These are phyloP conservation scores for Kwoniella dejecticola DNA, from an alignment of 768 basidiomycete genomes.

Conservation along the genomic window DNA sequence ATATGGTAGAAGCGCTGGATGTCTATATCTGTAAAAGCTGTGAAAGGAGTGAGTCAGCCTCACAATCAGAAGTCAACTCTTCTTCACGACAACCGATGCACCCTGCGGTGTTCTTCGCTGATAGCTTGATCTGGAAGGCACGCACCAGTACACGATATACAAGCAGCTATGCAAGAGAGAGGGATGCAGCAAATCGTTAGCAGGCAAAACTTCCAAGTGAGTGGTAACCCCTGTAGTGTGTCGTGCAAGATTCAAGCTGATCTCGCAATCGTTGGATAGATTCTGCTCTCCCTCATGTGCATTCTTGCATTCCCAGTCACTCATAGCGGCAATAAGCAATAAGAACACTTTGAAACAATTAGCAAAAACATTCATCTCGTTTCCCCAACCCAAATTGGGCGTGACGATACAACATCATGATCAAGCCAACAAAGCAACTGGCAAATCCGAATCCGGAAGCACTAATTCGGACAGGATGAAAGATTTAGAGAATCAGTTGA, in stretches of 20 bases:
- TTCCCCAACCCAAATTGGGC: slow-evolving; percentile 30
- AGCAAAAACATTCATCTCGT: slow-evolving; percentile 25
- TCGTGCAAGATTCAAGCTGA: neutral
- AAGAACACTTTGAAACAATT: slow-evolving; percentile 39
- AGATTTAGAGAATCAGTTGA: slow-evolving; percentile 15
- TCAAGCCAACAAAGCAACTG: neutral
- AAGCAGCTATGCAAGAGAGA: slow-evolving; percentile 34
- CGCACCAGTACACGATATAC: slow-evolving; percentile 29
- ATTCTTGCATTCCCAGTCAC: slow-evolving; percentile 26
- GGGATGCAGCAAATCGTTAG: slow-evolving; percentile 32
- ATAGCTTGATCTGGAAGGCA: too few species aligned
- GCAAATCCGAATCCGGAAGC: neutral
- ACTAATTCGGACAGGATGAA: neutral
- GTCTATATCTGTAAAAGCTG: slow-evolving; percentile 46
- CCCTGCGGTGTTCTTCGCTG: too few species aligned
- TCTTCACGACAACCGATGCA: too few species aligned
- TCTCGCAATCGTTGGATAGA: slow-evolving; percentile 11
- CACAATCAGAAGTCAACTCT: too few species aligned
- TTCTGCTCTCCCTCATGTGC: slow-evolving; percentile 44
- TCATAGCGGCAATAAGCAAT: slow-evolving; percentile 30
- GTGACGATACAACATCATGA: slow-evolving; percentile 21
- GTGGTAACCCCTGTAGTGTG: too few species aligned
- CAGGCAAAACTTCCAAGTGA: slow-evolving; percentile 35
- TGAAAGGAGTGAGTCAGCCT: slow-evolving; percentile 41
- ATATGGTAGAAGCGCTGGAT: slow-evolving; percentile 44